Base-by-base conservation (phyloP, 768 basidiomycete species). In the Boletus sp. region DNA sequence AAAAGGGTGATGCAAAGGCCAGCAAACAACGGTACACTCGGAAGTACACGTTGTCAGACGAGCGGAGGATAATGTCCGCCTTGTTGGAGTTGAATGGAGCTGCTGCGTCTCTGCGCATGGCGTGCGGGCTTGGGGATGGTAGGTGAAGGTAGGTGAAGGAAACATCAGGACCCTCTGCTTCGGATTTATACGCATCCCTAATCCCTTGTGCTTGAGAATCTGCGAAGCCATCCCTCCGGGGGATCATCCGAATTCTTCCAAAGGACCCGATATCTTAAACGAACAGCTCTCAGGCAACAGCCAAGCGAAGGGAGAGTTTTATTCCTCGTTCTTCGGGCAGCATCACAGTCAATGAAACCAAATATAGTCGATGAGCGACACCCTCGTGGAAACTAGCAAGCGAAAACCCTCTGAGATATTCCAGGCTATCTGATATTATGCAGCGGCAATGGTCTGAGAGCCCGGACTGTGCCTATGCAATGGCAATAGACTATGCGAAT, bases 31-130 rank as follows among this genome's bases (percentile, higher is more conserved):
- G 58, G 39, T 68, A 47, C 37, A 68, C 63, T 24, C 60, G 48
- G 39, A 65, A 66, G 40, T 70, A 58, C 12, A 71, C 50, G 33
- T 63, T 47, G 52, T 85, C 83, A 36, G 78, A 81, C 9, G 84
- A 79, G 52, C 78, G 77, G 40, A 85, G 67, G 57, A 81, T 74
- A 40, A 84, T 69, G 55, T 84, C 81, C 40, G 80, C 79, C 52
- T 76, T 75, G 20, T 70, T 69, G 47, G 77, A 69, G 52, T 83
- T 67, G 66, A 84, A 84, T 1, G 82, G 81, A 7, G 66, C 41
- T 57, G 55, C 29, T 18, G 71, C 71, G 44, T 65, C 63, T 52
- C 50, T 55, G 12, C 37, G 50, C 68, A 71, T 69, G 7, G 40
- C 24, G 49, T 54, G 47, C 9, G 40, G 46, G 49, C 7, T 39